Conservation (phyloP, 2,329 filamentous ascomycete genomes). For the Metarhizium humberi region DNA sequence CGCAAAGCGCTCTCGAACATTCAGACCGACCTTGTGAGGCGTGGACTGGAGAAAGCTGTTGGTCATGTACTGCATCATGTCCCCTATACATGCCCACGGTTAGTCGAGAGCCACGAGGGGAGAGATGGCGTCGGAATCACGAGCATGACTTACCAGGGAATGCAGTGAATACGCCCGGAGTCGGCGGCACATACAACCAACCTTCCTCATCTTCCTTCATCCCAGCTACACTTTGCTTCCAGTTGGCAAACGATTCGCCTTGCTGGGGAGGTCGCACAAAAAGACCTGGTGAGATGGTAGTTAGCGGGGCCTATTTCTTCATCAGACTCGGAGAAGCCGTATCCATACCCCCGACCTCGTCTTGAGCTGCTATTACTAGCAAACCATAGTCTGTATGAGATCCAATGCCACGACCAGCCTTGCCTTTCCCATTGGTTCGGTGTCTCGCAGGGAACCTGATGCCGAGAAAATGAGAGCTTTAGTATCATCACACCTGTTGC, state of each 20-base stretch:
- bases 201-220: slow-evolving; percentile 32
- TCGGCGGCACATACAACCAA: slow-evolving; percentile 39
- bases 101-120: neutral
- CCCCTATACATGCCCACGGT: slow-evolving; percentile 20
- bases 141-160: slow-evolving; percentile 29
- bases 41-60: slow-evolving; percentile 35
- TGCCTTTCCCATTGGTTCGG: slow-evolving; percentile 37
- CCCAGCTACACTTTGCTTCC: slow-evolving; percentile 34
- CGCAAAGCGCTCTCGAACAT: slow-evolving; percentile 35
- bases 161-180: slow-evolving; percentile 34
- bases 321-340: neutral
- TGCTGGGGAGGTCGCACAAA: slow-evolving; percentile 34
- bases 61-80: slow-evolving; percentile 44
- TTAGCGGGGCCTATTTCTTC: neutral
- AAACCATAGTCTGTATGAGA: slow-evolving; percentile 43
- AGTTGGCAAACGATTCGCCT: slow-evolving; percentile 33
- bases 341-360: slow-evolving; percentile 34
- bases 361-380: slow-evolving; percentile 40
- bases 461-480: neutral
- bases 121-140: no score
- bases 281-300: slow-evolving; percentile 19
- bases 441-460: slow-evolving; percentile 22
- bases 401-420: slow-evolving; percentile 38
- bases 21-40: slow-evolving; percentile 41
- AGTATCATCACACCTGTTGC: neutral